Evolutionary conservation across 169 alveolate species (phyloP).

Genomic region (Plasmodium coatneyi): DNA sequence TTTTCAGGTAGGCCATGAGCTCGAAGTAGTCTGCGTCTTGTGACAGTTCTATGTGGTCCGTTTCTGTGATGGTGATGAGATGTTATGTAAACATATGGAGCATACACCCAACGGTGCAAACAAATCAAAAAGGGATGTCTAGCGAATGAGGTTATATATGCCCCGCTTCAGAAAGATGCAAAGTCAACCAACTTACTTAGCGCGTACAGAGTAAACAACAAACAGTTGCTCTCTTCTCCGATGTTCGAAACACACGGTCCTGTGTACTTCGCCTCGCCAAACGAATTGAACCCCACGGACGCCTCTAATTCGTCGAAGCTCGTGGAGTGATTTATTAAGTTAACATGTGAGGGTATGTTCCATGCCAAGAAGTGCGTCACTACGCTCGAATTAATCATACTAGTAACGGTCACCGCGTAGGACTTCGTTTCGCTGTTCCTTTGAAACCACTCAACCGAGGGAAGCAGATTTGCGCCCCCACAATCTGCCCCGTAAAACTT

Average conservation of each 20-base stretch:
- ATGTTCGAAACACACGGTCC: slow-evolving; percentile 8
- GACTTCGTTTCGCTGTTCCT: slow-evolving; percentile 52
- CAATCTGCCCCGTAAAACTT: slow-evolving; percentile 23
- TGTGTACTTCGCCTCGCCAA: slow-evolving; percentile 12
- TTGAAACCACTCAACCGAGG: slow-evolving; percentile 47
- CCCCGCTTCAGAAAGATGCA: neutral
- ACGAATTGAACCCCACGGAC: slow-evolving; percentile 15
- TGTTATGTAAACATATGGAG: neutral
- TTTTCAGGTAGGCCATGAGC: slow-evolving; percentile 42
- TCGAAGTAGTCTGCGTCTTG: slow-evolving; percentile 66
- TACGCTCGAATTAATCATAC: neutral
- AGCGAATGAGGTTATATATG: neutral
- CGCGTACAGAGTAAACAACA: slow-evolving; percentile 37
- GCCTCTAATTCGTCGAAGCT: slow-evolving; percentile 34
- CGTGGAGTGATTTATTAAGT: slow-evolving; percentile 19
- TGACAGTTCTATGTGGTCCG: slow-evolving; percentile 43
- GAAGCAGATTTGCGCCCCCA: slow-evolving; percentile 52
- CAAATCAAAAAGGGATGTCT: neutral
- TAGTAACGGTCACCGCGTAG: slow-evolving; percentile 39
- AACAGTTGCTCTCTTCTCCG: slow-evolving; percentile 1
- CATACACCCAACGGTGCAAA: neutral
- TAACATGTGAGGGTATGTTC: slow-evolving; percentile 57
- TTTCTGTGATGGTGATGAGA: neutral
- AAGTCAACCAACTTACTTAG: slow-evolving; percentile 17
- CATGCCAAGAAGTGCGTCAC: slow-evolving; percentile 40